Evolutionary conservation across 257 asterid species (phyloP).

Genomic region (Solanum paucissectum): DNA sequence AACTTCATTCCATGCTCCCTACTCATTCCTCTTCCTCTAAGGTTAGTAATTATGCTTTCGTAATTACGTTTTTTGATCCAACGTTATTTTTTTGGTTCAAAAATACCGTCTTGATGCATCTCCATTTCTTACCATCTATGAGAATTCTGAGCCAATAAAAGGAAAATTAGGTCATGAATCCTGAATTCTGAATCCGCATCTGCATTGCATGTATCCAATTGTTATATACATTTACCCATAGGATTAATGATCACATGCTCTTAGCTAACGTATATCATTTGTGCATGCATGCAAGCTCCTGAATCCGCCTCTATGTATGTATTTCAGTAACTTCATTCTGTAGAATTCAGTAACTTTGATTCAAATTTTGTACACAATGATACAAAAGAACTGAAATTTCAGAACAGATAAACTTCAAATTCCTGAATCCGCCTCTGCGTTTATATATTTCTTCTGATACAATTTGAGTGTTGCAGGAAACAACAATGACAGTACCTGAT

Average conservation of each 20-base stretch:
- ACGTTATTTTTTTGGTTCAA: not conserved
- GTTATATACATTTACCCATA: not conserved
- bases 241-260: not conserved
- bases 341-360: not conserved
- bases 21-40: not conserved
- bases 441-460: not conserved
- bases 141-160: not conserved
- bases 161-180: not conserved
- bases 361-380: not conserved
- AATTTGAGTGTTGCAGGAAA: slow-evolving; percentile 11
- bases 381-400: not conserved
- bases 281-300: not conserved
- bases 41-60: not conserved
- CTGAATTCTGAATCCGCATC: not conserved
- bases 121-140: not conserved
- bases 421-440: not conserved
- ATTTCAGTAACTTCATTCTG: not conserved
- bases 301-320: not conserved
- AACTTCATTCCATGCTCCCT: slow-evolving; percentile 35
- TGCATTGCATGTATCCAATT: not conserved
- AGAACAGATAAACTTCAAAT: not conserved
- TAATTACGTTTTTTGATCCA: not conserved
- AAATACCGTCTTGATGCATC: not conserved
- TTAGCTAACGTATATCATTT: not conserved
- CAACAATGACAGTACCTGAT: slow-evolving; percentile 27